Conservation (phyloP, 164 flowering plant species). For the Warburgia ugandensis region DNA sequence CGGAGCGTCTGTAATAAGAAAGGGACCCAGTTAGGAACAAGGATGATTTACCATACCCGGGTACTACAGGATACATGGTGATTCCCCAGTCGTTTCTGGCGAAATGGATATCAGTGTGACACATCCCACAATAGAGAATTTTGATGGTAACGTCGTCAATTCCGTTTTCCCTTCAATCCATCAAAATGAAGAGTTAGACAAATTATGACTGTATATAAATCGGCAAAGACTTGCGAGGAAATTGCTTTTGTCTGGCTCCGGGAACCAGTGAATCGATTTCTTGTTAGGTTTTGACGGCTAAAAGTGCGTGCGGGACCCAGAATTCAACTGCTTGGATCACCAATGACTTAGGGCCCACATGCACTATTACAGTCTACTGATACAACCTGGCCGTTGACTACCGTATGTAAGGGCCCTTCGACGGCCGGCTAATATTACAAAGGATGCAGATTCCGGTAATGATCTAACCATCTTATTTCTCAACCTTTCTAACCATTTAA, state of each 20-base stretch:
- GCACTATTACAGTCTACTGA: too few species aligned
- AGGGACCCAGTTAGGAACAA: not conserved
- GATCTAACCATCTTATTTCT: too few species aligned
- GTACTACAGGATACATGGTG: slow-evolving; percentile 71
- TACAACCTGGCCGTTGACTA: too few species aligned
- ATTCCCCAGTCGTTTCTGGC: slow-evolving; percentile 65
- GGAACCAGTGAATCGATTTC: not conserved
- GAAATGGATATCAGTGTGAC: slow-evolving; percentile 69
- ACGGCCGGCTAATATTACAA: too few species aligned
- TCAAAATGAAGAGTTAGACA: not conserved
- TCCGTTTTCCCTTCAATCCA: slow-evolving; percentile 47
- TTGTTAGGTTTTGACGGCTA: not conserved
- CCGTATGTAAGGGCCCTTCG: too few species aligned
- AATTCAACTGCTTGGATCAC: too few species aligned
- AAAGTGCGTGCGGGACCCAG: too few species aligned
- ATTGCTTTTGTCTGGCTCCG: too few species aligned
- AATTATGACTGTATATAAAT: not conserved
- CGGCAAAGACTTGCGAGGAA: too few species aligned
- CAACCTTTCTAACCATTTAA: too few species aligned
- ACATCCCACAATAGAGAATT: slow-evolving; percentile 67
- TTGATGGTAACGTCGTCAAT: slow-evolving; percentile 54
- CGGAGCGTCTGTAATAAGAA: not conserved
- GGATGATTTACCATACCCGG: slow-evolving; percentile 48
- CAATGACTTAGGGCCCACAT: too few species aligned
- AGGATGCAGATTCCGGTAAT: too few species aligned